Conservation (phyloP, 164 flowering plant species). For the Buxus sempervirens region DNA sequence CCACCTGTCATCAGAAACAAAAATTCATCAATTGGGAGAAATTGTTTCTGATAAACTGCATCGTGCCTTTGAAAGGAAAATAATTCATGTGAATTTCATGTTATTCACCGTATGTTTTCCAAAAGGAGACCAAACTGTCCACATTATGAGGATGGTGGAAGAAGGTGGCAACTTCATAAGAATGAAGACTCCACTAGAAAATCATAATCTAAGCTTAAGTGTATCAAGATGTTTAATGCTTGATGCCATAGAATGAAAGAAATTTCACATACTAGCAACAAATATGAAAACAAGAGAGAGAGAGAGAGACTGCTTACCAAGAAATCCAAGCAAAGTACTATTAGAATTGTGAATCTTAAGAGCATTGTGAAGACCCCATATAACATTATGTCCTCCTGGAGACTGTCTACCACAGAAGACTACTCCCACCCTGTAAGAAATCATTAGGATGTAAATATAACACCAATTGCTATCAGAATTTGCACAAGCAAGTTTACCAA, state of each 20-base stretch:
- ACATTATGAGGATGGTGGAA: not conserved
- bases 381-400: constrained; percentile 98
- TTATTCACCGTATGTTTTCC: too few species aligned
- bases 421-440: constrained; percentile 70
- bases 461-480: not conserved
- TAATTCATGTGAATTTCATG: too few species aligned
- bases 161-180: not conserved
- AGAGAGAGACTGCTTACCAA: constrained; percentile 51
- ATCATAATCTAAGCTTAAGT: not conserved
- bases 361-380: constrained; percentile 88
- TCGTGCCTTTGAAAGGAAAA: too few species aligned
- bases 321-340: constrained; percentile 75
- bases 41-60: not conserved
- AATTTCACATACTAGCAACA: not conserved
- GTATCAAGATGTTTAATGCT: too few species aligned
- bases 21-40: constrained; percentile 2
- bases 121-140: not conserved
- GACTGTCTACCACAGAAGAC: constrained; percentile 98
- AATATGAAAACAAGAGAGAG: not conserved
- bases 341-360: constrained; percentile 76
- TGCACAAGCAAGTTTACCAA: too few species aligned
- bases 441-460: not conserved
- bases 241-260: not conserved
- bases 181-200: not conserved
- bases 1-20: constrained; percentile 62